Base-by-base conservation (phyloP, 2,329 filamentous ascomycete genomes). In the Aspergillaceae sp. region DNA sequence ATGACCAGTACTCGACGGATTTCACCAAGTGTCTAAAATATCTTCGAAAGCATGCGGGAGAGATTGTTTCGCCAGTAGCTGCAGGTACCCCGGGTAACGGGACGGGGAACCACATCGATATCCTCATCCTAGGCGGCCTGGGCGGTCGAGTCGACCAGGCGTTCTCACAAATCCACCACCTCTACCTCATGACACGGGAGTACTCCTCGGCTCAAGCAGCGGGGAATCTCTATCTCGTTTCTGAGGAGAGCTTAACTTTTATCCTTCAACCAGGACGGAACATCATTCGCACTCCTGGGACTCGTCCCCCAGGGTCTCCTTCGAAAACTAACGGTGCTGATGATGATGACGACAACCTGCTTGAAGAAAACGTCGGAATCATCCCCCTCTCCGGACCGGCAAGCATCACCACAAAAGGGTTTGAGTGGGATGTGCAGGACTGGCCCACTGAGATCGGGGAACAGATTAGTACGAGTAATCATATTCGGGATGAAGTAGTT, bases 111-210 rank as follows among this genome's bases (percentile, higher is more conserved):
- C 43, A 30, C 1, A 61, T 76, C 42, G 77, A 91, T 58, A 81
- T 95, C n/a, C 74, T 95, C 8, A 82, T 86, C 34, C 70, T 96
- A 5, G 90, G 91, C 36, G 88, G 90, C 2, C 76, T 97, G 0
- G 88, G 87, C 38, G 92, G 92, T 5, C 82, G 92, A 29, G 86
- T 97, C 10, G 92, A 98, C 66, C 92, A 98, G 64, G 91, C 85
- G 1, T 76, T 98, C 41, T 89, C 87, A 47, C 83, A 94, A 57
- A 76, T 98, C 44, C 87, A 95, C 63, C 87, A 96, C 62, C 75
- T 97, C 40, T 90, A 77, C 47, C 68, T 72, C 48, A 76, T 65
- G 54, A 61, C 54, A 4, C 6, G 43, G 26, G 43, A 43, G 7
- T 38, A 38, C 19, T 38, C 36, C 4, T 38, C 36, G 7, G 19